Base-by-base conservation (phyloP, 257 asterid species). In the Osmanthus fragrans region DNA sequence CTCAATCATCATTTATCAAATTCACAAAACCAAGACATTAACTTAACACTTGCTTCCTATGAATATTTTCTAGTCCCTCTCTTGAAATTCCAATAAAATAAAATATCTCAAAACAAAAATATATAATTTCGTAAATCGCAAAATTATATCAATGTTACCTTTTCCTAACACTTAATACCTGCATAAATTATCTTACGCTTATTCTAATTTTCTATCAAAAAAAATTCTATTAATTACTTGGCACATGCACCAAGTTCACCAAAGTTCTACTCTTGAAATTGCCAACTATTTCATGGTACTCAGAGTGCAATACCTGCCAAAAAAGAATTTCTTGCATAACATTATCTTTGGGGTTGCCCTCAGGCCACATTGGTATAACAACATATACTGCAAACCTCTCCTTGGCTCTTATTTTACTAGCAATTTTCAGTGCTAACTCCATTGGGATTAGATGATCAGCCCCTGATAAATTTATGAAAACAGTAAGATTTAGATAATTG, bases 301-400 rank as follows among this genome's bases (percentile, higher is more conserved):
- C 25, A 32, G 64, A 77, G 68, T 47, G 76, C n/a, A 8, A 79
- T 78, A 89, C 98, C 98, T 94, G 98, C 98, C 97, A 94, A 85
- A 85, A 94, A 58, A 94, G 93, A 80, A 94, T 94, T 87, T 94
- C 98, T 89, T 94, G 98, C 93, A 89, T 5, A 40, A 91, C 87
- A 86, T 77, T 82, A 76, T 95, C 86, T 64, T 80, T 88, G 30
- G 98, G 98, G 78, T 88, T 92, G 80, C 98, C 98, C 84, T 94
- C 98, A 23, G 98, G 97, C 98, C 98, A 94, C 98, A 94, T 88
- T 71, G 98, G 98, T 80, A 94, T 1, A 42, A 94, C 86, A 76
- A 94, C 79, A 80, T 92, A 94, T 39, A 92, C 95, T 9, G 95
- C 83, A 88, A 94, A 94, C 80, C 94, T 88, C 82, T 94, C 96